These are phyloP conservation scores for Trichosanthes truncata DNA, from an alignment of 306 rosid genomes.

Conservation along the genomic window DNA sequence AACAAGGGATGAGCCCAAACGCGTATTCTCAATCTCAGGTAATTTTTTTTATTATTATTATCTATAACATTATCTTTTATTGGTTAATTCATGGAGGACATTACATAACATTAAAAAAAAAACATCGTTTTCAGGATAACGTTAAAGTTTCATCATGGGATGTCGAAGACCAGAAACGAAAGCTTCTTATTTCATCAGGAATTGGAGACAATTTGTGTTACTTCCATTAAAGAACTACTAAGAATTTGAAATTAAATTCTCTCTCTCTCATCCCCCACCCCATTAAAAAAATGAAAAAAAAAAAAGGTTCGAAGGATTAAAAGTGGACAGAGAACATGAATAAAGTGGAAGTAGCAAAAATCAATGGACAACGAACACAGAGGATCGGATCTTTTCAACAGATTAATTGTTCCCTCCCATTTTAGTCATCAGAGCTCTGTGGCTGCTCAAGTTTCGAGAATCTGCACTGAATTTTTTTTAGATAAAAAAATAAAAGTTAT, in stretches of 20 bases:
- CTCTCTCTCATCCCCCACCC: not conserved
- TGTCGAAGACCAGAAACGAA: conserved; percentile 65
- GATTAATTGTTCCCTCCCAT: not conserved
- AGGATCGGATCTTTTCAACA: conserved; percentile 5
- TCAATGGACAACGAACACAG: conserved; percentile 4
- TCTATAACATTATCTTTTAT: not conserved
- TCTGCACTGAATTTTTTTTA: conserved; percentile 1
- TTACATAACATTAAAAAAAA: not conserved
- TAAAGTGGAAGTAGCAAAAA: conserved; percentile 25
- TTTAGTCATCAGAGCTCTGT: not conserved
- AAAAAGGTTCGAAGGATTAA: not conserved
- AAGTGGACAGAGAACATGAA: conserved; percentile 14
- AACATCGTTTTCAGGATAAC: conserved; percentile 49
- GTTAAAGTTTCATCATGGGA: conserved; percentile 52
- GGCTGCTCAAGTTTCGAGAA: conserved; percentile 7
- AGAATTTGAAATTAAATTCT: not conserved
- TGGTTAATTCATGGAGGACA: not conserved
- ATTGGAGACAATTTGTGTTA: conserved; percentile 42
- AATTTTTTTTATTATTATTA: not conserved
- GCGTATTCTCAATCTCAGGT: not conserved
- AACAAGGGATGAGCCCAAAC: not conserved
- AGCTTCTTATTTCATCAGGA: conserved; percentile 56
- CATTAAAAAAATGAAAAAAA: not conserved
- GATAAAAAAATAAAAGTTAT: not conserved
- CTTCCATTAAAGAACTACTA: conserved; percentile 33